phyloP scores from a whole-genome alignment of 352 stramenopile species.

The Phytopythium delawarense region DNA sequence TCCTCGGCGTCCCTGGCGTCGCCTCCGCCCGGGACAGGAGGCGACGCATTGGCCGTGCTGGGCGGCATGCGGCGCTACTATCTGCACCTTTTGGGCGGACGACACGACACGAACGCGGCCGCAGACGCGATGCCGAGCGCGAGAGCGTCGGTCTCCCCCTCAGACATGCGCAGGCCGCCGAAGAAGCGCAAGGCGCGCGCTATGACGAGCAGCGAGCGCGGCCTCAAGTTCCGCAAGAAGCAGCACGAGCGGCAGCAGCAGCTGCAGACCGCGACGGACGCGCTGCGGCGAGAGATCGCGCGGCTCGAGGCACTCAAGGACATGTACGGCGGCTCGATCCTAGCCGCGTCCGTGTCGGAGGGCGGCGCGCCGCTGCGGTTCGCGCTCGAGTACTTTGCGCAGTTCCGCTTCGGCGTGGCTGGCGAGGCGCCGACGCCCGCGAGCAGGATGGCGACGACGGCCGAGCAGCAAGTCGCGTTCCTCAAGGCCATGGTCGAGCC shows the following conservation, averaged over 20 bases:
- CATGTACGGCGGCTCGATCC: constrained; percentile 13
- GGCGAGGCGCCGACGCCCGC: neutral
- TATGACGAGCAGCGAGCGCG: constrained; percentile 25
- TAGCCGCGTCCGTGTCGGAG: constrained; percentile 12
- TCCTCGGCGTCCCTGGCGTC: neutral
- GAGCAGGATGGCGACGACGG: neutral
- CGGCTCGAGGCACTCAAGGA: constrained; percentile 17
- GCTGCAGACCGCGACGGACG: constrained; percentile 9
- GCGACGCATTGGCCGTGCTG: neutral
- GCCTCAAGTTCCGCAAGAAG: constrained; percentile 24
- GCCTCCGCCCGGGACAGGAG: neutral
- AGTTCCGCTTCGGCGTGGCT: constrained; percentile 28
- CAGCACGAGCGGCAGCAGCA: constrained; percentile 19
- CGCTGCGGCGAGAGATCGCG: constrained; percentile 19
- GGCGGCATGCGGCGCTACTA: neutral
- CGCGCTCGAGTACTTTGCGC: constrained; percentile 33
- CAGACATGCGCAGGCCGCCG: neutral
- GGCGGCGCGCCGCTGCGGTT: constrained; percentile 18
- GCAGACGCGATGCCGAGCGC: neutral
- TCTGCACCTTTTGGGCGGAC: neutral
- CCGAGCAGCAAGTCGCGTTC: constrained; percentile 19
- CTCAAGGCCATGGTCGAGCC: constrained; percentile 22
- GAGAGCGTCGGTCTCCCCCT: neutral
- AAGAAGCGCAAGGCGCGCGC: constrained; percentile 5
- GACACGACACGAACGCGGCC: too few relatives aligned